Conservation (phyloP, 1,284 basidiomycete genomes). For the Leucoagaricus sp. region DNA sequence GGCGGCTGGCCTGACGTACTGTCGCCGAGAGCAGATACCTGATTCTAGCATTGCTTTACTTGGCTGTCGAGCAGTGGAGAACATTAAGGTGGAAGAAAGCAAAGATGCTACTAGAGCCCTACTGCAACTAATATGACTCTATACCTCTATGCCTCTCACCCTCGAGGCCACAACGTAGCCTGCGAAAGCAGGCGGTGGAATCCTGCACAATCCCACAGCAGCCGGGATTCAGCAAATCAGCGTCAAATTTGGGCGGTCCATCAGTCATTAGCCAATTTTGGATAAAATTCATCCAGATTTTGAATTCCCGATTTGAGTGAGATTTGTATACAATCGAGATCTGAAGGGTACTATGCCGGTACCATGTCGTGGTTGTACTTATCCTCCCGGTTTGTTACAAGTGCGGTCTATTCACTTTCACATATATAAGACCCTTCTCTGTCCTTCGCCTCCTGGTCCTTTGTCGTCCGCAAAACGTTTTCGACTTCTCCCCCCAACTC, state of each 20-base stretch:
- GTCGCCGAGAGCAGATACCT: no score
- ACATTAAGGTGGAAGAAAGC: no score
- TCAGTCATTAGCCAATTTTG: background rate
- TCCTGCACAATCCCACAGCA: constrained; percentile 7
- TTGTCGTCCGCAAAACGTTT: background rate
- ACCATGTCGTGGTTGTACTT: constrained; percentile 1
- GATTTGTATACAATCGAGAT: constrained; percentile 10
- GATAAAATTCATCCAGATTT: background rate
- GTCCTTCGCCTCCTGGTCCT: background rate
- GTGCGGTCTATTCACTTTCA: constrained; percentile 8
- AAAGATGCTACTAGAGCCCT: background rate
- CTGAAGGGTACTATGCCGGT: constrained; percentile 1
- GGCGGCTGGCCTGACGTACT: no score
- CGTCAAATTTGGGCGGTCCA: background rate
- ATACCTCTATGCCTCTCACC: constrained; percentile 1
- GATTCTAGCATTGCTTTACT: no score
- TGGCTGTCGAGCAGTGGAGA: no score
- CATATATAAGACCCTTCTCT: constrained; percentile 14
- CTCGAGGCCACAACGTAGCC: background rate
- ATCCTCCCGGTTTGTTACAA: constrained; percentile 4
- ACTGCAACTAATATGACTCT: background rate
- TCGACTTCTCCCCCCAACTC: background rate
- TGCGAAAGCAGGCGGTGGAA: background rate
- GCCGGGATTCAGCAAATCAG: constrained; percentile 10
- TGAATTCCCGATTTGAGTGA: constrained; percentile 1